Base-by-base conservation (phyloP, 2,329 filamentous ascomycete genomes). In the Fusarium nisikadoi region DNA sequence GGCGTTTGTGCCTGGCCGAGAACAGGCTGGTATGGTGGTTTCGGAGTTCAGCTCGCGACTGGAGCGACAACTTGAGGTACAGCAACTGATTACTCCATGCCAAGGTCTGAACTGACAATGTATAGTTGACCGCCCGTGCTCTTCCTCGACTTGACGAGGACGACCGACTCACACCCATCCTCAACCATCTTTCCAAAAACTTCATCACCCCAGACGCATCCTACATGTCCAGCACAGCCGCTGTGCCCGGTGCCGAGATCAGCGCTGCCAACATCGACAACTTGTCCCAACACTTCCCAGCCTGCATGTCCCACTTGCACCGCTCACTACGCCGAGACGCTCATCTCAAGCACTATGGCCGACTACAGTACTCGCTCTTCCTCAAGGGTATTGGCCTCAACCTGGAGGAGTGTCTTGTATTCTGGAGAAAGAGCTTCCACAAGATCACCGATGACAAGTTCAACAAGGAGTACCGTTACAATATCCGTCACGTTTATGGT, bases 401-500 rank as follows among this genome's bases (percentile, higher is more conserved):
- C 71, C 85, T 99, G n/a, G 94, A 98, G 78, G 95, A 99, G 81
- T 94, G 91, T 75, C 88, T 99, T 29, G 76, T 94, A 17, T 99
- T 99, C 85, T 99, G 96, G 96, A 91, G 96, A 16, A 88, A 90
- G 70, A 86, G 88, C 33, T 98, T 99, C 88, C 91, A 90, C 80
- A 92, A 94, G 74, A 90, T 97, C 72, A 95, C 93, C 1, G 96
- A 98, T 78, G 95, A 98, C 77, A 92, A 92, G 39, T 99, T 98
- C 87, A 97, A 97, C 83, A 98, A 98, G 79, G 94, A 98, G 80
- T 98, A 99, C 84, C 89, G 93, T 47, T 99, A 99, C 87, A 98
- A 99, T 80, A 90, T 98, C 64, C 93, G 95, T n/a, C 95, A 99
- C 86, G 83, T 87, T 2, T 99, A 98, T 80, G 96, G 96, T 73